Evolutionary conservation across 805 yeast genomes (phyloP).

Genomic region (Trichomonascus vanleenenianus): DNA sequence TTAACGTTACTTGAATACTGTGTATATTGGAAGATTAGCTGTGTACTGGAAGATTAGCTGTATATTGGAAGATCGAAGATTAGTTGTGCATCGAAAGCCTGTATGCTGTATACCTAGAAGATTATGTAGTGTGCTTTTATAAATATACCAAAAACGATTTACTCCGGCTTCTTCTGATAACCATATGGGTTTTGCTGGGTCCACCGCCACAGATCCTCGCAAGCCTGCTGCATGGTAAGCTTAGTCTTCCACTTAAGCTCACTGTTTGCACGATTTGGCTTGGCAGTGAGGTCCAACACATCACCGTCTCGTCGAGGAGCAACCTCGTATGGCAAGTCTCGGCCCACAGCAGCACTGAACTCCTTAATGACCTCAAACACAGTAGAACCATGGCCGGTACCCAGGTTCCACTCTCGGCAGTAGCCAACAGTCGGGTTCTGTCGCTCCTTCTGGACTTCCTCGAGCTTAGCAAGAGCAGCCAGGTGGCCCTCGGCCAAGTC

Average conservation of each 20-base stretch:
- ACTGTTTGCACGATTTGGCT: conserved; percentile 53
- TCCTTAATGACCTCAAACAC: conserved; percentile 64
- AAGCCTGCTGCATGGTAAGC: conserved; percentile 51
- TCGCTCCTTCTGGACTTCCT: conserved; percentile 18
- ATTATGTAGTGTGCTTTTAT: too few species aligned
- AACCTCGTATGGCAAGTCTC: conserved; percentile 56
- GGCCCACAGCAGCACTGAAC: conserved; percentile 58
- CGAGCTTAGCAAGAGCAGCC: conserved; percentile 56
- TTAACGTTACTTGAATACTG: too few species aligned
- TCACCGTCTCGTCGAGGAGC: conserved; percentile 67
- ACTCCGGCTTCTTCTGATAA: conserved; percentile 29
- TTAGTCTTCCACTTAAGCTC: conserved; percentile 63
- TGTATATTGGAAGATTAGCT: too few species aligned
- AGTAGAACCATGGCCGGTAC: conserved; percentile 74
- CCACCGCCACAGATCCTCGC: conserved; percentile 75
- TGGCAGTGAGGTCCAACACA: conserved; percentile 67
- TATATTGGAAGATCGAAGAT: too few species aligned
- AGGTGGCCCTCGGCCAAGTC: conserved; percentile 75
- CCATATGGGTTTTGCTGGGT: conserved; percentile 61
- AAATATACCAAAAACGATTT: too few species aligned
- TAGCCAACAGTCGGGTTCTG: conserved; percentile 35
- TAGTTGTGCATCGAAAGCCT: too few species aligned
- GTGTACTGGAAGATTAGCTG: too few species aligned
- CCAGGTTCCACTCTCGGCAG: conserved; percentile 75
- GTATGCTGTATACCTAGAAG: too few species aligned